Conservation (phyloP, 331 rosid species). For the Rosa hybrid region DNA sequence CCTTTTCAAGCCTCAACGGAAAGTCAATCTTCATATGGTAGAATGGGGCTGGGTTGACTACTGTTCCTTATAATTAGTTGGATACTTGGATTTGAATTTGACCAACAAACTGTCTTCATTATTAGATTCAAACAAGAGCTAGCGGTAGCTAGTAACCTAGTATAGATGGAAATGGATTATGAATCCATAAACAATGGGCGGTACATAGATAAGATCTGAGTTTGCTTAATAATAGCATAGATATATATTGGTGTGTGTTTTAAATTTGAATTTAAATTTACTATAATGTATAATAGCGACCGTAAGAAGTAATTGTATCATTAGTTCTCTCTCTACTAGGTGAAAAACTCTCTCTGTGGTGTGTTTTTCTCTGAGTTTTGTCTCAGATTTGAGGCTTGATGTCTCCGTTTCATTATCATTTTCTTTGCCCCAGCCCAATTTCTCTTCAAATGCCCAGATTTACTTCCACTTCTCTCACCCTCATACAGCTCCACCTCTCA, state of each 20-base stretch:
- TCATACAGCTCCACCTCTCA: no score
- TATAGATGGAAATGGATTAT: background rate
- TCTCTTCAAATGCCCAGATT: no score
- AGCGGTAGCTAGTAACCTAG: no score
- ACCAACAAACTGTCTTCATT: background rate
- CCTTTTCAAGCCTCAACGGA: background rate
- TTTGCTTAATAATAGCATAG: no score
- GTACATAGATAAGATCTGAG: background rate
- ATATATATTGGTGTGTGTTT: no score
- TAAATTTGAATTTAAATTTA: background rate
- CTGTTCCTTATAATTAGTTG: background rate
- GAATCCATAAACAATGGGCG: background rate
- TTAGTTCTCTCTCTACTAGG: no score
- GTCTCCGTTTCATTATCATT: no score
- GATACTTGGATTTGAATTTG: background rate
- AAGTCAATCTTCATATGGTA: background rate
- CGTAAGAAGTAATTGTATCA: background rate
- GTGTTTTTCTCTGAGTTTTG: no score
- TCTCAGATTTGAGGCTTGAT: no score
- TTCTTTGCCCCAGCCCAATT: no score
- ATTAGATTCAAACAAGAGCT: background rate
- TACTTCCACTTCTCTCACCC: no score
- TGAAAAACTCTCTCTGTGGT: no score
- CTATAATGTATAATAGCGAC: background rate
- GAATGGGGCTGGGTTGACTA: background rate